These are phyloP conservation scores for Ogataea pignaliae DNA, from an alignment of 805 yeast species.

Conservation along the genomic window DNA sequence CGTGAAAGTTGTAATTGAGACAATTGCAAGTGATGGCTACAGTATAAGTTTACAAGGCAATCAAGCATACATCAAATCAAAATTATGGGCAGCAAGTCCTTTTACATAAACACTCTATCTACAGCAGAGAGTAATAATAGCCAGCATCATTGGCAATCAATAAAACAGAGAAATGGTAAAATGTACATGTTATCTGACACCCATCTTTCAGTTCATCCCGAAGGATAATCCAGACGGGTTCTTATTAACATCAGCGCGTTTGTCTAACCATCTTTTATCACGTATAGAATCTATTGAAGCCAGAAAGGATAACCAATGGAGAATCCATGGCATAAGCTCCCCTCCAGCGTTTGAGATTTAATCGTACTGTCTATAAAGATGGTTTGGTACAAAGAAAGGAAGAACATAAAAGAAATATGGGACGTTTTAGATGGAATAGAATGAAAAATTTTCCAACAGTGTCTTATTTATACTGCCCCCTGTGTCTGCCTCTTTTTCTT, in stretches of 20 bases:
- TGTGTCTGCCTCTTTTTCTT: too few species aligned
- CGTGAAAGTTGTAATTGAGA: too few species aligned
- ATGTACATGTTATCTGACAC: constrained; percentile 34
- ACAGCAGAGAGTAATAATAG: too few species aligned
- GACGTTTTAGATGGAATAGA: neutral
- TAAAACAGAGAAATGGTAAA: neutral
- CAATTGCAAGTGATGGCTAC: too few species aligned
- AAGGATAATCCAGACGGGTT: constrained; percentile 31
- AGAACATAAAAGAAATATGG: neutral
- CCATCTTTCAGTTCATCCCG: constrained; percentile 29
- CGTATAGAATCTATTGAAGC: constrained; percentile 26
- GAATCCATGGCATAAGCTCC: neutral
- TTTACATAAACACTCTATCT: too few species aligned
- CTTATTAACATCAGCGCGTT: constrained; percentile 27
- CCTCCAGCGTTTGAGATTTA: constrained; percentile 5
- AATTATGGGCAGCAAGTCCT: too few species aligned
- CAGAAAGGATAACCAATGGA: constrained; percentile 7
- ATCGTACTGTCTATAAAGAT: constrained; percentile 34
- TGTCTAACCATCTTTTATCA: constrained; percentile 31
- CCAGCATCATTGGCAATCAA: neutral
- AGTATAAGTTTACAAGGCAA: too few species aligned
- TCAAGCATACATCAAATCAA: too few species aligned
- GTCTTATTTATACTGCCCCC: neutral
- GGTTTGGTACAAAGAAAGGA: constrained; percentile 29
- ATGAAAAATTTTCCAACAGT: constrained; percentile 7